Base-by-base conservation (phyloP, 2,329 filamentous ascomycete species). In the Lasiodiplodia gonubiensis region DNA sequence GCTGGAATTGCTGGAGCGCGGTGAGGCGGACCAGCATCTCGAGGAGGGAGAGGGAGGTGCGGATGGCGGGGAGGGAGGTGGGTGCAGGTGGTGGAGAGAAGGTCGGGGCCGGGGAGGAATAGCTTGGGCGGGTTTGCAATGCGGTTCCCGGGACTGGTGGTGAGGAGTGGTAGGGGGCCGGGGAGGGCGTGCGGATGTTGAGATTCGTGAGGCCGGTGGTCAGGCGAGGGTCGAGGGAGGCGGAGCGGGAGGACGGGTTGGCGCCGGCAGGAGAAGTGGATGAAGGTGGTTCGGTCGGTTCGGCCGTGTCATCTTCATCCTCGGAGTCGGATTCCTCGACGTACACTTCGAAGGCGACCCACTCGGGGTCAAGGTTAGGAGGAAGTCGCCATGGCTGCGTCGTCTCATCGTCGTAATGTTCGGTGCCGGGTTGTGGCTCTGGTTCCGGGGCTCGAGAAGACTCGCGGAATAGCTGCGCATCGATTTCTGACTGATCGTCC, bases 1-100 rank as follows among this genome's bases (percentile, higher is more conserved):
- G 94, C 76, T 97, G 92, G 77, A 95, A 97, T 81, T 97, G 93
- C 76, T 97, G 94, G 16, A 97, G 86, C 25, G 93, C 92, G 4
- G 91, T 90, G 55, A 97, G 86, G 51, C 94, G 92, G 55, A 97
- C 87, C 37, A 97, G 84, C 83, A 94, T 95, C 78, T 97, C 94
- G 65, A 97, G 86, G 10, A 97, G 86, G 1, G 94, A 97, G 6
- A 92, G 83, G 0, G 88, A 91, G 0, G 89, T 90, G 65, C 86
- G 87, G 71, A 91, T 86, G 35, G 84, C 69, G 72, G 70, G 85
- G 80, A 70, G 84, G 4, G 72, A 66, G 11, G 73, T 71, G 69
- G 27, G 72, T 67, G 10, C 70, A n/a, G 33, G 2, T 69, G 5
- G 68, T 68, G 1, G 71, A 57, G 33, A 55, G 67, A 67, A 74